phyloP scores from a whole-genome alignment of 345 rosid species.

The Geranium rotundifolium region DNA sequence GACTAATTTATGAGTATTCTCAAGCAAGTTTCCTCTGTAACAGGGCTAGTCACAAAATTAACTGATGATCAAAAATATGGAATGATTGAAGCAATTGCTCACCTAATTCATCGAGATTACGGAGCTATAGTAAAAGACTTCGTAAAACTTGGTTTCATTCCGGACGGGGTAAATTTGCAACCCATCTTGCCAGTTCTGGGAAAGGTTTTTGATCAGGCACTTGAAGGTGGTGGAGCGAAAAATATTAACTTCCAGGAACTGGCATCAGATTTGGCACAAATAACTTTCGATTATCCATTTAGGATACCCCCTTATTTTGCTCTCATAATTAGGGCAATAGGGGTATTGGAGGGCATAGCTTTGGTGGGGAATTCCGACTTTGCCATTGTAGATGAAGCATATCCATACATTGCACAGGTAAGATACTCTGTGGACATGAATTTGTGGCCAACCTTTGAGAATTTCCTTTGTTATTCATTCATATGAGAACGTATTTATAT shows the following conservation, averaged over 20 bases:
- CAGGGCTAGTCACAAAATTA: conserved; percentile 85
- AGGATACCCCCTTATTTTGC: conserved; percentile 98
- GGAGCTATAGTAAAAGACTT: conserved; percentile 84
- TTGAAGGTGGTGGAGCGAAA: conserved; percentile 97
- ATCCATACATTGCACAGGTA: conserved; percentile 96
- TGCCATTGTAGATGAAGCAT: conserved; percentile 93
- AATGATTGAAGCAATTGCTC: conserved; percentile 97
- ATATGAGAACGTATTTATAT: not conserved
- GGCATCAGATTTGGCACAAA: conserved; percentile 92
- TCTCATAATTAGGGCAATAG: conserved; percentile 89
- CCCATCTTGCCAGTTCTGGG: conserved; percentile 92
- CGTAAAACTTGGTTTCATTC: conserved; percentile 86
- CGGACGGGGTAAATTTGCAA: conserved; percentile 89
- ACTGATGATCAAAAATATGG: conserved; percentile 97
- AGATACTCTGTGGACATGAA: not conserved
- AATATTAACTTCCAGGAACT: conserved; percentile 86
- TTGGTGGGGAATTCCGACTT: conserved; percentile 90
- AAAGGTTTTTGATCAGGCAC: conserved; percentile 97
- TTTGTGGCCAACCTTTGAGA: too few species aligned
- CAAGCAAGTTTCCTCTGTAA: conserved; percentile 13
- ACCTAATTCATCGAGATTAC: conserved; percentile 90
- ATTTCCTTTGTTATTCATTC: not conserved
- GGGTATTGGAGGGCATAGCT: conserved; percentile 94
- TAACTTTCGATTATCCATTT: conserved; percentile 94
- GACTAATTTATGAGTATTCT: conserved; percentile 8